Conservation (phyloP, 2,329 filamentous ascomycete genomes). For the Nannizzia gypsea region DNA sequence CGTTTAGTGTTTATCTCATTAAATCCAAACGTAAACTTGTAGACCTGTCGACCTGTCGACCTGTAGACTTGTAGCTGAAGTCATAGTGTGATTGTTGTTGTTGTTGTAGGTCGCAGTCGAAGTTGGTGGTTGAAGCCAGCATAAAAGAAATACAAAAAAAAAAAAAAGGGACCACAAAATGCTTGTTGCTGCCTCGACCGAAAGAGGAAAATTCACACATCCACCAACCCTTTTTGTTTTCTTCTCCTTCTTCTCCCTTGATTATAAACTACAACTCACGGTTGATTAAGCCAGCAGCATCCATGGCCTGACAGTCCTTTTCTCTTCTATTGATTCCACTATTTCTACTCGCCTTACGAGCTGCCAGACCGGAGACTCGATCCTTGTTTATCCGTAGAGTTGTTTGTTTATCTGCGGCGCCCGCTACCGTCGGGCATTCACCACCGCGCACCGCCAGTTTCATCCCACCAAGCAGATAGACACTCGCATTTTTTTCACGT, state of each 20-base stretch:
- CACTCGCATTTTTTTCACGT: neutral
- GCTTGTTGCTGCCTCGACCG: neutral
- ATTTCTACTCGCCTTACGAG: neutral
- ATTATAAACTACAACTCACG: neutral
- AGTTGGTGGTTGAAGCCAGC: too few relatives aligned
- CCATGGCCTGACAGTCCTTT: neutral
- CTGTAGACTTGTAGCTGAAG: too few relatives aligned
- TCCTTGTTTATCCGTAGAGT: neutral
- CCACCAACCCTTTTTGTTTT: neutral
- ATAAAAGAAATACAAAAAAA: neutral
- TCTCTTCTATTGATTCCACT: too few relatives aligned
- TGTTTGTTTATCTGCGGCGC: neutral
- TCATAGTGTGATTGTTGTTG: too few relatives aligned
- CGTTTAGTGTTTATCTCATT: too few relatives aligned
- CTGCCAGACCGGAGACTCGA: neutral
- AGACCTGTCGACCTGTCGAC: too few relatives aligned
- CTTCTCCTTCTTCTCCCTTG: neutral
- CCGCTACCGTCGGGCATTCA: neutral
- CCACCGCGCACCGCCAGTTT: neutral
- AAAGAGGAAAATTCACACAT: slow-evolving; percentile 2
- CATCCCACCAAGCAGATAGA: neutral
- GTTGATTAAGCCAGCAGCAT: neutral
- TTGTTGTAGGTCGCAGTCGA: too few relatives aligned
- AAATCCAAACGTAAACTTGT: too few relatives aligned
- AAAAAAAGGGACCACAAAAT: too few relatives aligned